Percentiles rank a stretch among this genome's conserved stretches.
Conservation (phyloP, 306 rosid species). For the Arachis stenosperma region DNA sequence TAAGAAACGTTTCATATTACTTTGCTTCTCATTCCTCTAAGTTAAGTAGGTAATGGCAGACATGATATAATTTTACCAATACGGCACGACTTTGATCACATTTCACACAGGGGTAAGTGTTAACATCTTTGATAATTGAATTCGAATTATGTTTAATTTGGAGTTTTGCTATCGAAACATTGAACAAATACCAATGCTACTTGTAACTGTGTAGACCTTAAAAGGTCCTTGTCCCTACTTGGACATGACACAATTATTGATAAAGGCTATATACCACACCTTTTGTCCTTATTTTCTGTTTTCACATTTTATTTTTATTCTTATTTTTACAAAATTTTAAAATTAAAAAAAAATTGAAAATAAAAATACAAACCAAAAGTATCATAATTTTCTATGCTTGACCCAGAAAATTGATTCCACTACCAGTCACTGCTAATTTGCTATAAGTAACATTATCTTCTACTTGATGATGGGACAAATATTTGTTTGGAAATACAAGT, state of each 20-base stretch:
- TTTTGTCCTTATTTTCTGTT: too few relatives aligned
- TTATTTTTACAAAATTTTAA: background rate
- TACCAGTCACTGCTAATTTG: background rate
- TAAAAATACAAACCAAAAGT: conserved; percentile 2
- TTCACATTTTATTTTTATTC: background rate
- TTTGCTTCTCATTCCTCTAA: background rate
- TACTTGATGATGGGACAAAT: conserved; percentile 14
- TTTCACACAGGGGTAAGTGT: background rate
- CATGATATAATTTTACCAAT: background rate
- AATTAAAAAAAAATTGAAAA: background rate
- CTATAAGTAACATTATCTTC: background rate
- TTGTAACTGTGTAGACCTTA: background rate
- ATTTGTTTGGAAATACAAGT: conserved; percentile 6
- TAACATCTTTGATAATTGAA: background rate
- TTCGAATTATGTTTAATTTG: background rate
- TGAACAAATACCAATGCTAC: conserved; percentile 26
- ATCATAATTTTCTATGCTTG: conserved; percentile 18
- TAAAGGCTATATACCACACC: background rate
- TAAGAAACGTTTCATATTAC: background rate
- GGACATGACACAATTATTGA: background rate
- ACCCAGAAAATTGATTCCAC: conserved; percentile 12
- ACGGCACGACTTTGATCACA: conserved; percentile 1
- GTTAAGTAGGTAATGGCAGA: too few relatives aligned
- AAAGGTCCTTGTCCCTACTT: background rate
- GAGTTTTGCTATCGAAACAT: conserved; percentile 29